phyloP scores from a whole-genome alignment of 2,329 filamentous ascomycete genomes.

The Exophiala lecanii-corni region DNA sequence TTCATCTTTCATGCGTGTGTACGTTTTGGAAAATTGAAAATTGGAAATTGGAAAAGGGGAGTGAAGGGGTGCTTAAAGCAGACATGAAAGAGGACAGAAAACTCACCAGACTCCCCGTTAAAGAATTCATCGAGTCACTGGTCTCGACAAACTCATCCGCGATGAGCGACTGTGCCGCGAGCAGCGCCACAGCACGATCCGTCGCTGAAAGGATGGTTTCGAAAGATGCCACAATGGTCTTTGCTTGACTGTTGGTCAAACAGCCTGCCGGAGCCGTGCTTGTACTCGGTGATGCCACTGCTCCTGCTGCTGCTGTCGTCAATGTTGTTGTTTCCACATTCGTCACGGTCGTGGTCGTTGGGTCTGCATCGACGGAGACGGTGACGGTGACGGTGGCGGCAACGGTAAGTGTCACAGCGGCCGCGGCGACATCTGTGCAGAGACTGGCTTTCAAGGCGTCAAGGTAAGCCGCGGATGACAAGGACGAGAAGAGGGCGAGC shows the following conservation, averaged over 20 bases:
- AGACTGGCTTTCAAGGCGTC: background rate
- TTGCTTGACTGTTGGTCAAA: conserved; percentile 9
- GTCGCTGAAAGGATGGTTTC: conserved; percentile 13
- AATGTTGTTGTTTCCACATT: background rate
- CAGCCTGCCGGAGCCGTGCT: conserved; percentile 1
- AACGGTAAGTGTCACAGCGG: too few relatives aligned
- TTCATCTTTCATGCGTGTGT: too few relatives aligned
- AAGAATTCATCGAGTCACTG: conserved; percentile 15
- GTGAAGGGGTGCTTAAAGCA: too few relatives aligned
- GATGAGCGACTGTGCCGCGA: conserved; percentile 10
- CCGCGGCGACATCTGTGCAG: background rate
- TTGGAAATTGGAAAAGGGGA: background rate
- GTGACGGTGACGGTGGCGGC: background rate
- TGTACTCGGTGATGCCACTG: background rate
- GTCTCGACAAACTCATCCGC: conserved; percentile 15
- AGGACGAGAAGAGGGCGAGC: too few relatives aligned
- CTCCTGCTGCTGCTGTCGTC: background rate
- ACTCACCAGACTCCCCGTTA: conserved; percentile 15
- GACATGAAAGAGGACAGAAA: background rate
- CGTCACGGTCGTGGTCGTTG: background rate
- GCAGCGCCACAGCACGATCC: conserved; percentile 9
- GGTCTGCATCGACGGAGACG: background rate
- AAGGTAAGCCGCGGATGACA: background rate
- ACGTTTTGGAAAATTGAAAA: background rate
- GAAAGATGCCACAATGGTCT: conserved; percentile 12